Conservation (phyloP, 441 rosid genomes). For the Corymbia citriodora region DNA sequence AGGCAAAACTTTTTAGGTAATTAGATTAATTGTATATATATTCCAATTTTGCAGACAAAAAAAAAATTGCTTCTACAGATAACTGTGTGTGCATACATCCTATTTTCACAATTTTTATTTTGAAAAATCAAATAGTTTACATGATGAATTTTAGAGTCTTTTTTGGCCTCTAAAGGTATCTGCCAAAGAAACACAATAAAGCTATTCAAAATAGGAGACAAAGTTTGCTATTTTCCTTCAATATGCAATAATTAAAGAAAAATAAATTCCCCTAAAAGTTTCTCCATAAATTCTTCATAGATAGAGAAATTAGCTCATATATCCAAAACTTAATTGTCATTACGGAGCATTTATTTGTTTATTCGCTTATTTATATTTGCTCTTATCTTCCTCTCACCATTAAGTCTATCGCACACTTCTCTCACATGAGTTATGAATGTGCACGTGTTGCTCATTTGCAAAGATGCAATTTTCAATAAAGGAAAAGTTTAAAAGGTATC, state of each 20-base stretch:
- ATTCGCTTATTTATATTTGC: not conserved
- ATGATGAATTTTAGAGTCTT: not conserved
- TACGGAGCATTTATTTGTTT: not conserved
- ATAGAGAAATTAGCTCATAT: not conserved
- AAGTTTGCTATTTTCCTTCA: not conserved
- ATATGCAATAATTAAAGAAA: not conserved
- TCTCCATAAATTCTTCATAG: not conserved
- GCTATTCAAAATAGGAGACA: not conserved
- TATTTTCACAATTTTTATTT: not conserved
- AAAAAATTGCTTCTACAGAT: not conserved
- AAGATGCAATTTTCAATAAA: not conserved
- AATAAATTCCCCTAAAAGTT: not conserved
- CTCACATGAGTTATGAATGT: not conserved
- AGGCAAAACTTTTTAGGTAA: not conserved
- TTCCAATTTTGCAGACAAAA: not conserved
- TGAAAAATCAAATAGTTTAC: not conserved
- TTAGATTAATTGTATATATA: not conserved
- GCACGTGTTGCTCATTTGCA: not conserved
- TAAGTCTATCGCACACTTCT: not conserved
- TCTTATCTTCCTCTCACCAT: not conserved
- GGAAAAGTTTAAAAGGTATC: not conserved
- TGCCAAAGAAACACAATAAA: not conserved
- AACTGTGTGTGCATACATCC: not conserved
- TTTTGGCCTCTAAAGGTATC: not conserved
- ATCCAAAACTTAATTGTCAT: not conserved